These are phyloP conservation scores for Prunus mira DNA, from an alignment of 306 rosid genomes.

Conservation along the genomic window DNA sequence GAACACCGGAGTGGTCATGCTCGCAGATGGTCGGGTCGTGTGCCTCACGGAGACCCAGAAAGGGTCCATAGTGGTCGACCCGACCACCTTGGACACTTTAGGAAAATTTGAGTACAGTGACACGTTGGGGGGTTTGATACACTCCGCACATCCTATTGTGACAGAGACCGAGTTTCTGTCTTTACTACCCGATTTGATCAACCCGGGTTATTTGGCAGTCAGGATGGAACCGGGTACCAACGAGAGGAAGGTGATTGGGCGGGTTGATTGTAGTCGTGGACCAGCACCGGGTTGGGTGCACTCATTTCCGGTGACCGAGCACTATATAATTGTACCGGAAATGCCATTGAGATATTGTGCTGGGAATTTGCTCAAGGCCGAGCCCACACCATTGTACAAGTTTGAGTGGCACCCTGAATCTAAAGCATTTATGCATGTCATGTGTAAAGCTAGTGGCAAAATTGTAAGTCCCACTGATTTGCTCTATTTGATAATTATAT, in stretches of 20 bases:
- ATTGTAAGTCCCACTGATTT: slow-evolving; percentile 39
- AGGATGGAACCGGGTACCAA: slow-evolving; percentile 74
- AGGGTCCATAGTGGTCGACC: slow-evolving; percentile 76
- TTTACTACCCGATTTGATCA: slow-evolving; percentile 71
- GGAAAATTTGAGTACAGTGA: slow-evolving; percentile 80
- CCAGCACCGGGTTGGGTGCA: slow-evolving; percentile 95
- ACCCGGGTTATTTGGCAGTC: slow-evolving; percentile 70
- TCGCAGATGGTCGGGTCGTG: slow-evolving; percentile 83
- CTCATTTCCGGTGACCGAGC: slow-evolving; percentile 77
- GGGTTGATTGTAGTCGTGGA: slow-evolving; percentile 64
- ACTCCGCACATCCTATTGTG: slow-evolving; percentile 92
- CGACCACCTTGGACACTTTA: slow-evolving; percentile 59
- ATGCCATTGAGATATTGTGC: slow-evolving; percentile 88
- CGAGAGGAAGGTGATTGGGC: slow-evolving; percentile 69
- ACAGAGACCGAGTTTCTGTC: slow-evolving; percentile 71
- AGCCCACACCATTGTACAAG: slow-evolving; percentile 87
- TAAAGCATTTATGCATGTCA: slow-evolving; percentile 67
- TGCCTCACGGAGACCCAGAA: slow-evolving; percentile 93
- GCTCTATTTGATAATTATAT: not conserved
- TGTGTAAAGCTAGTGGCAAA: slow-evolving; percentile 83
- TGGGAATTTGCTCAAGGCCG: slow-evolving; percentile 74
- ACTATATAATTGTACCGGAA: slow-evolving; percentile 75
- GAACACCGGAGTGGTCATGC: slow-evolving; percentile 78
- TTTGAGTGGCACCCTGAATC: slow-evolving; percentile 83
- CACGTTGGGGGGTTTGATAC: slow-evolving; percentile 74